Evolutionary conservation across 2,329 filamentous ascomycete genomes (phyloP).

Genomic region (Dichotomopilus funicola): DNA sequence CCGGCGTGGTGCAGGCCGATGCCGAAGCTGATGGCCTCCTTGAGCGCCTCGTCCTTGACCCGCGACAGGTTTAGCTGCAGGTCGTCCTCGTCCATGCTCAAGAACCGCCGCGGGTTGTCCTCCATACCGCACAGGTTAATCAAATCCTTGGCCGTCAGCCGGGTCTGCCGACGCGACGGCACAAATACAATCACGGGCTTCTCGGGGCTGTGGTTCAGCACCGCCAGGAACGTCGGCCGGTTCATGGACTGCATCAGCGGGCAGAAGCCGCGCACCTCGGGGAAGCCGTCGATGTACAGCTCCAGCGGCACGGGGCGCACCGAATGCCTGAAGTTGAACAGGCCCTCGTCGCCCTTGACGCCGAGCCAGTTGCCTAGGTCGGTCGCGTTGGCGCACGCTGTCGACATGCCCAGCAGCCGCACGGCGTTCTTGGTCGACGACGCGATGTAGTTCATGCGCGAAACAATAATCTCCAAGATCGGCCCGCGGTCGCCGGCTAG

Average conservation of each 20-base stretch:
- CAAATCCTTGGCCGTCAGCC: slow-evolving; percentile 88
- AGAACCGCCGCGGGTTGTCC: slow-evolving; percentile 88
- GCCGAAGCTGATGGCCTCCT: slow-evolving; percentile 92
- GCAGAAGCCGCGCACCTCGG: slow-evolving; percentile 90
- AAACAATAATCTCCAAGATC: slow-evolving; percentile 95
- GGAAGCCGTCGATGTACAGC: slow-evolving; percentile 96
- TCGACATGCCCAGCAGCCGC: slow-evolving; percentile 95
- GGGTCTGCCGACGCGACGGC: slow-evolving; percentile 87
- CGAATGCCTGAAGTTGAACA: slow-evolving; percentile 97
- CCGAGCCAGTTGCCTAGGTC: slow-evolving; percentile 96
- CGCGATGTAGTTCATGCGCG: slow-evolving; percentile 96
- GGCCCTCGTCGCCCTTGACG: slow-evolving; percentile 67
- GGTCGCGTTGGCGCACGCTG: slow-evolving; percentile 89
- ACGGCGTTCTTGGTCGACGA: slow-evolving; percentile 87
- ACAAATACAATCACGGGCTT: slow-evolving; percentile 99
- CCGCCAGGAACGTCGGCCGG: slow-evolving; percentile 87
- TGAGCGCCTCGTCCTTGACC: slow-evolving; percentile 87
- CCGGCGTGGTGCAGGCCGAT: slow-evolving; percentile 97
- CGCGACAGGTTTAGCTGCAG: slow-evolving; percentile 78
- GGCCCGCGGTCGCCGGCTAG: slow-evolving; percentile 95
- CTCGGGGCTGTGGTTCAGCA: slow-evolving; percentile 91
- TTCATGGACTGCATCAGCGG: slow-evolving; percentile 99
- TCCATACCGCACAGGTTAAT: slow-evolving; percentile 99
- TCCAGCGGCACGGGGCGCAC: slow-evolving; percentile 93
- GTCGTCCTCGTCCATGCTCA: slow-evolving; percentile 92